phyloP scores from a whole-genome alignment of 495 filamentous ascomycete species.

The Penicillium coffeae region DNA sequence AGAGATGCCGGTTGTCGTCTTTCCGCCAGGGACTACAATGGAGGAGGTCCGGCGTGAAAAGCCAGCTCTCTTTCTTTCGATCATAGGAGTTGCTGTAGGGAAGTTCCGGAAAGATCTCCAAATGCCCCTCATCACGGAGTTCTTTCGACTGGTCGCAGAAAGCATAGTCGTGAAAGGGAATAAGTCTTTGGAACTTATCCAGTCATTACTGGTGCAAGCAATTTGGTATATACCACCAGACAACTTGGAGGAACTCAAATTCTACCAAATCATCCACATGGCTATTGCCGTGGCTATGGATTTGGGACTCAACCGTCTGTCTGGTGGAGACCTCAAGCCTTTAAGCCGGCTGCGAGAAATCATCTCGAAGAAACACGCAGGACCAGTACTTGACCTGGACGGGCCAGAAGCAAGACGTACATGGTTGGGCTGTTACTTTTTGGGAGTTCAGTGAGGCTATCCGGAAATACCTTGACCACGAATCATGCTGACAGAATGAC shows the following conservation, averaged over 20 bases:
- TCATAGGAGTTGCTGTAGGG: slow-evolving; percentile 66
- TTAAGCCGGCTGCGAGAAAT: slow-evolving; percentile 30
- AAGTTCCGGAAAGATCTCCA: slow-evolving; percentile 58
- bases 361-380: slow-evolving; percentile 34
- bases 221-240: slow-evolving; percentile 85
- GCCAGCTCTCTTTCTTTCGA: slow-evolving; percentile 77
- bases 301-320: slow-evolving; percentile 65
- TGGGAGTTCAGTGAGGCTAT: slow-evolving; percentile 58
- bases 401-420: slow-evolving; percentile 71
- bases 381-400: slow-evolving; percentile 51
- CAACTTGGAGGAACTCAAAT: slow-evolving; percentile 81
- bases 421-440: slow-evolving; percentile 80
- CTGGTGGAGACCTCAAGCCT: slow-evolving; percentile 20
- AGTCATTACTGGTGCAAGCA: slow-evolving; percentile 67
- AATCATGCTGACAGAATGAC: too few relatives aligned
- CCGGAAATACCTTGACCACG: too few relatives aligned
- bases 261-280: slow-evolving; percentile 82
- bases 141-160: slow-evolving; percentile 70
- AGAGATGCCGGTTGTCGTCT: slow-evolving; percentile 76
- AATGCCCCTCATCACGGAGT: slow-evolving; percentile 58
- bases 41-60: slow-evolving; percentile 64
- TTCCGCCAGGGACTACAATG: slow-evolving; percentile 62
- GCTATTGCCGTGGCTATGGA: slow-evolving; percentile 85
- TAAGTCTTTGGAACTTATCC: slow-evolving; percentile 83
- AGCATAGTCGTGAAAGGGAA: slow-evolving; percentile 69